These are phyloP conservation scores for Trichaptum fuscoviolaceum DNA, from an alignment of 768 basidiomycete species.

Conservation along the genomic window DNA sequence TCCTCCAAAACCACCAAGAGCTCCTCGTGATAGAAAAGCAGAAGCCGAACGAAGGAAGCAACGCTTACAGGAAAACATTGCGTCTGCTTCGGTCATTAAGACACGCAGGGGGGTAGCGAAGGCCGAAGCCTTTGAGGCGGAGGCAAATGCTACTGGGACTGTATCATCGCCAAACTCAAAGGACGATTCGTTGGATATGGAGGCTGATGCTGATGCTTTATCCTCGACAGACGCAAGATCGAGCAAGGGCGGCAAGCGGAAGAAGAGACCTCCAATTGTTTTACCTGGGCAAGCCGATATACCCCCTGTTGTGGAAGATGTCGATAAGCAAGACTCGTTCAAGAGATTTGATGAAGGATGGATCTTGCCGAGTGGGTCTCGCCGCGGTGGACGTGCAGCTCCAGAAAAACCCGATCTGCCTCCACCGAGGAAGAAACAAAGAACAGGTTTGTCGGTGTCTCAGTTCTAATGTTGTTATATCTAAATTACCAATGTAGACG, in stretches of 20 bases:
- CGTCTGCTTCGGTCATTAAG: conserved; percentile 25
- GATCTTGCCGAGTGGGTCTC: conserved; percentile 75
- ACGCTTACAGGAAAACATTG: conserved; percentile 31
- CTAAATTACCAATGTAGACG: conserved; percentile 7
- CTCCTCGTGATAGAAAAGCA: conserved; percentile 30
- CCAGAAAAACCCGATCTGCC: conserved; percentile 40
- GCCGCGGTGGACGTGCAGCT: conserved; percentile 52
- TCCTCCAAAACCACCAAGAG: conserved; percentile 32
- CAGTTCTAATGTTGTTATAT: conserved; percentile 3
- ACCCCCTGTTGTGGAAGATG: conserved; percentile 60
- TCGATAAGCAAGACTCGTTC: conserved; percentile 72
- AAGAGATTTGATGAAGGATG: conserved; percentile 80
- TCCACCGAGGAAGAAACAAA: conserved; percentile 52
- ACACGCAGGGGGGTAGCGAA: conserved; percentile 41
- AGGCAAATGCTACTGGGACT: conserved; percentile 20
- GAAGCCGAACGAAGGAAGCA: conserved; percentile 25
- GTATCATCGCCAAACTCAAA: conserved; percentile 6
- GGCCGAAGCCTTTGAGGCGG: conserved; percentile 39
- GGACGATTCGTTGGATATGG: conserved; percentile 7
- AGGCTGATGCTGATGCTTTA: conserved; percentile 24
- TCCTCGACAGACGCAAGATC: conserved; percentile 15
- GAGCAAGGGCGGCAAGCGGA: conserved; percentile 12
- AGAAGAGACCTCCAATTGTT: conserved; percentile 3
- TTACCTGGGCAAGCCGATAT: conserved; percentile 30
- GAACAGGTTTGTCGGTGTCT: conserved; percentile 31